Evolutionary conservation across 1,139 yeast species (phyloP).

Genomic region (Hansenula lynferdii): DNA sequence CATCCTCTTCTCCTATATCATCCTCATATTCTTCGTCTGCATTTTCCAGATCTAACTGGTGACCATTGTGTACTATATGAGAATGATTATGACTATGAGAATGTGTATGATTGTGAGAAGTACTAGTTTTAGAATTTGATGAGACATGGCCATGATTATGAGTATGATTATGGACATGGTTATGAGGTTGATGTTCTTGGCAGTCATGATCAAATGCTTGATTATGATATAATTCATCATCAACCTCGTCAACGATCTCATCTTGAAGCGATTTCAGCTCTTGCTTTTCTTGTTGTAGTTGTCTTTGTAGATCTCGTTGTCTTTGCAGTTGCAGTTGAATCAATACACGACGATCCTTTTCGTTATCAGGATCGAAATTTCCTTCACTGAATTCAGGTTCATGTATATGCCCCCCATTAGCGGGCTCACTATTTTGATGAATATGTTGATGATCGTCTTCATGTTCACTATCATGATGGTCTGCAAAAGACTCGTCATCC

Average conservation of each 20-base stretch:
- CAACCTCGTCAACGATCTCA: conserved; percentile 19
- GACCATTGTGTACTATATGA: not conserved
- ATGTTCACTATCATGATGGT: not conserved
- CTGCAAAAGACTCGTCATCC: not conserved
- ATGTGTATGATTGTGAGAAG: no score
- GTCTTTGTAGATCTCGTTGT: conserved; percentile 17
- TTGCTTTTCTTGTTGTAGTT: conserved; percentile 16
- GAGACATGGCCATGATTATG: not conserved
- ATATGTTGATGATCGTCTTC: not conserved
- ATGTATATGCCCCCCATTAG: no score
- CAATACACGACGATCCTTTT: conserved; percentile 2
- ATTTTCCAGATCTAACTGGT: no score
- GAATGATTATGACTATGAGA: no score
- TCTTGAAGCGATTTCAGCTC: conserved; percentile 16
- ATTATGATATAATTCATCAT: conserved; percentile 2
- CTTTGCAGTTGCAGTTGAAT: conserved; percentile 14
- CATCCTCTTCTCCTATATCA: conserved; percentile 12
- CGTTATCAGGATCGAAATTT: conserved; percentile 1
- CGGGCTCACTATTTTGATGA: not conserved
- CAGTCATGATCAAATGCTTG: conserved; percentile 8
- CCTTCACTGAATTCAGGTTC: not conserved
- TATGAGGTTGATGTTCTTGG: not conserved
- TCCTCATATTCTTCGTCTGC: conserved; percentile 10
- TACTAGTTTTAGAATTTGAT: no score
- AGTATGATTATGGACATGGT: not conserved